Evolutionary conservation across 495 filamentous ascomycete genomes (phyloP).

Genomic region (Neurospora tetraspora): DNA sequence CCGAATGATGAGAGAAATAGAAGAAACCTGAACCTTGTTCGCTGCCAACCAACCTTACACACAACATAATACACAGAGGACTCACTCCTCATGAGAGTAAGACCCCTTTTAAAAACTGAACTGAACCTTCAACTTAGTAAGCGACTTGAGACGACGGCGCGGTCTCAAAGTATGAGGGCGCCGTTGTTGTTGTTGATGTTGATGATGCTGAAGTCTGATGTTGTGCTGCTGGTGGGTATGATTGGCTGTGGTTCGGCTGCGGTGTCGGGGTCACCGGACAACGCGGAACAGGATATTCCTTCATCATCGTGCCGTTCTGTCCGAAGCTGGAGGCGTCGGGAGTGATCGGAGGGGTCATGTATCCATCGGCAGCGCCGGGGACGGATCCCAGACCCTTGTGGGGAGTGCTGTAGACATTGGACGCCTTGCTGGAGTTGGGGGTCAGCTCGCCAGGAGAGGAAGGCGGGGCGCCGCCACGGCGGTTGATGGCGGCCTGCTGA

Average conservation of each 20-base stretch:
- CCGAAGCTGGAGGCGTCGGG: constrained; percentile 67
- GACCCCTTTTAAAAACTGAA: neutral
- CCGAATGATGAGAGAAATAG: neutral
- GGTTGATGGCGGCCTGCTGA: constrained; percentile 65
- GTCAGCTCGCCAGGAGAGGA: constrained; percentile 55
- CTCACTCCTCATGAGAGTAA: neutral
- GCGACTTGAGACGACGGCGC: neutral
- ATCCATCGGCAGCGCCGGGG: constrained; percentile 62
- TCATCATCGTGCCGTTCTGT: constrained; percentile 31
- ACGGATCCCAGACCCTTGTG: constrained; percentile 63
- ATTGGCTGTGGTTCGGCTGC: constrained; percentile 15
- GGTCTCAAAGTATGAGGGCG: constrained; percentile 21
- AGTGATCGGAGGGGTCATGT: constrained; percentile 90
- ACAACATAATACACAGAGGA: neutral
- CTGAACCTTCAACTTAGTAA: neutral
- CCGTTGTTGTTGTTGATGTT: constrained; percentile 5
- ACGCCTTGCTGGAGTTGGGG: constrained; percentile 38
- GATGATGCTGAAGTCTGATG: constrained; percentile 5
- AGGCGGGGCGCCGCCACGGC: constrained; percentile 45
- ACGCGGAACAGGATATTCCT: constrained; percentile 37
- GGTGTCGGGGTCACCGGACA: constrained; percentile 47
- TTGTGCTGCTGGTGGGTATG: constrained; percentile 16
- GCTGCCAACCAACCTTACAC: neutral
- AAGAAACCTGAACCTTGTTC: neutral
- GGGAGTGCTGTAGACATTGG: constrained; percentile 63